Conservation (phyloP, 2,329 filamentous ascomycete genomes). For the Fusarium lyarnte region DNA sequence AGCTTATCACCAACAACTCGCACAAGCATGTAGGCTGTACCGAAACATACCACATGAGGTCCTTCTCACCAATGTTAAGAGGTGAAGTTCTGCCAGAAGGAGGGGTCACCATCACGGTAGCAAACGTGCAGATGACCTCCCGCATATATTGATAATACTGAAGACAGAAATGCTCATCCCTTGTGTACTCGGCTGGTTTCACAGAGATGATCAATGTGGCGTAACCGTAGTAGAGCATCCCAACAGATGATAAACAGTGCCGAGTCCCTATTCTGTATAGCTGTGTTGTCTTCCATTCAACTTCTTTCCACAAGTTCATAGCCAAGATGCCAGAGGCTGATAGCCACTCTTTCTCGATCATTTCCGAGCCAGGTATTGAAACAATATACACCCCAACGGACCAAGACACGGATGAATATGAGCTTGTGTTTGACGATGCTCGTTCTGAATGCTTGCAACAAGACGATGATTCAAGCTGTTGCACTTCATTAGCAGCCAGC, state of each 20-base stretch:
- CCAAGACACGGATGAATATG: slow-evolving; percentile 45
- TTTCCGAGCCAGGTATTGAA: slow-evolving; percentile 43
- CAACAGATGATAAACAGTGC: slow-evolving; percentile 31
- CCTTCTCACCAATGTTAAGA: slow-evolving; percentile 2
- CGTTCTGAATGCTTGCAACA: slow-evolving; percentile 34
- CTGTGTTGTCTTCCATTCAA: not conserved
- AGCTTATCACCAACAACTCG: slow-evolving; percentile 38
- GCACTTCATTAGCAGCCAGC: slow-evolving; percentile 48
- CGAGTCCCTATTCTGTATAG: slow-evolving; percentile 4
- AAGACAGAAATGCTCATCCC: slow-evolving; percentile 7
- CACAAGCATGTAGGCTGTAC: slow-evolving; percentile 24
- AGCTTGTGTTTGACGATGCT: slow-evolving; percentile 41
- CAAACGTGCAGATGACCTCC: slow-evolving; percentile 30
- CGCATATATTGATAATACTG: slow-evolving; percentile 10
- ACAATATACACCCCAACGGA: slow-evolving; percentile 40
- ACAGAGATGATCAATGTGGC: slow-evolving; percentile 29
- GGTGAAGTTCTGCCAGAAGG: slow-evolving; percentile 8
- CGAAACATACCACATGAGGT: slow-evolving; percentile 14
- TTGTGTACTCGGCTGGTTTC: slow-evolving; percentile 28
- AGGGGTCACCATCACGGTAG: slow-evolving; percentile 21
- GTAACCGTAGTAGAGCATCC: slow-evolving; percentile 16
- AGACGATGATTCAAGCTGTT: slow-evolving; percentile 43
- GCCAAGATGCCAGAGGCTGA: slow-evolving; percentile 40
- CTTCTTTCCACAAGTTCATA: not conserved
- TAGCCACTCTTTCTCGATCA: slow-evolving; percentile 43